A percentile compares a stretch with the other conserved stretches of the same genome.
Evolutionary conservation across 164 flowering plant genomes (phyloP).

Genomic region (Macadamia integrifolia): DNA sequence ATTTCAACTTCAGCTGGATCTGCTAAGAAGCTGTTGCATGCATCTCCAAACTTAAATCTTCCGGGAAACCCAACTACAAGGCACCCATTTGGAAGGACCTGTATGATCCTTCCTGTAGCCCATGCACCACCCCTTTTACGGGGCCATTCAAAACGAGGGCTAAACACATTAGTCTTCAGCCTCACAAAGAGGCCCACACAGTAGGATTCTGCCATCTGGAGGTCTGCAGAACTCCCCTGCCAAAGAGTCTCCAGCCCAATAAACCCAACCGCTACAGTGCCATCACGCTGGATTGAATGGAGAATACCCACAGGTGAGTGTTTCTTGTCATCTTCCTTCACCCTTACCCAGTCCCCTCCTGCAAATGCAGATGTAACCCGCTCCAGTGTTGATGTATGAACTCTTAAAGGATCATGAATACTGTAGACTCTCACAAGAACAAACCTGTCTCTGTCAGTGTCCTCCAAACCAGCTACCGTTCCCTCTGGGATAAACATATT

Average conservation of each 20-base stretch:
- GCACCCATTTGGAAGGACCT: constrained; percentile 58
- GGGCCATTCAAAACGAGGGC: constrained; percentile 88
- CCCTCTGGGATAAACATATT: constrained; percentile 83
- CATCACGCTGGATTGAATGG: constrained; percentile 68
- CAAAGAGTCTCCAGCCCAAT: constrained; percentile 73
- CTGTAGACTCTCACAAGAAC: constrained; percentile 77
- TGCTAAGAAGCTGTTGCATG: constrained; percentile 40
- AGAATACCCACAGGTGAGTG: constrained; percentile 83
- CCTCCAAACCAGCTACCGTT: constrained; percentile 68
- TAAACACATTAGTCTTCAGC: constrained; percentile 52
- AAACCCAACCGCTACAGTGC: constrained; percentile 57
- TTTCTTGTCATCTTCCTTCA: constrained; percentile 59
- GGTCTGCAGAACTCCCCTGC: constrained; percentile 60
- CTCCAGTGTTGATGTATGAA: constrained; percentile 55
- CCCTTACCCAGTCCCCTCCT: constrained; percentile 86
- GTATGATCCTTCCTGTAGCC: constrained; percentile 65
- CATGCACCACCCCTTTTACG: constrained; percentile 50
- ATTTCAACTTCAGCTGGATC: constrained; percentile 90
- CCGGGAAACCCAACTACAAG: constrained; percentile 77
- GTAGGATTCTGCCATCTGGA: constrained; percentile 78
- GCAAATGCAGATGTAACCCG: constrained; percentile 77
- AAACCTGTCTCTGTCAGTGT: constrained; percentile 42
- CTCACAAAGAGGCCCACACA: constrained; percentile 77
- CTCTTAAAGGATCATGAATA: constrained; percentile 77
- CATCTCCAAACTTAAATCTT: constrained; percentile 37